phyloP scores from a whole-genome alignment of 768 basidiomycete species.

The Podaxis sp. region DNA sequence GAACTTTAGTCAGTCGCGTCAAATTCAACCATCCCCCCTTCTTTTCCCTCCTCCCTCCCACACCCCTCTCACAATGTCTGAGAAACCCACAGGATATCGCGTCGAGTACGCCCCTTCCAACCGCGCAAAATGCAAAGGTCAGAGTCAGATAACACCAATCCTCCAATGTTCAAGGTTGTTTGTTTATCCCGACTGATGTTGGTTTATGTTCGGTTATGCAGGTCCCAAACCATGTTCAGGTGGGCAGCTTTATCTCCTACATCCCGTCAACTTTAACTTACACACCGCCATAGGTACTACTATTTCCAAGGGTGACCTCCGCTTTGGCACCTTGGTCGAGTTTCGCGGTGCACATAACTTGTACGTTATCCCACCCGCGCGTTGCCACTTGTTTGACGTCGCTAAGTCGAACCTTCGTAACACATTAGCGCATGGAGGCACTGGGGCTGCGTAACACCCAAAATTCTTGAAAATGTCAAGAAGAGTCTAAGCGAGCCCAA shows the following conservation, averaged over 20 bases:
- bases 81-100: constrained; percentile 65
- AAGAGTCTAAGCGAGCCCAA: constrained; percentile 47
- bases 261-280: constrained; percentile 13
- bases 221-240: constrained; percentile 77
- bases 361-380: constrained; percentile 34
- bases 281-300: constrained; percentile 46
- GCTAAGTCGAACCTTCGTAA: constrained; percentile 4
- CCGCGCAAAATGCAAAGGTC: constrained; percentile 79
- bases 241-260: constrained; percentile 24
- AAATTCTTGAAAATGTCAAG: constrained; percentile 71
- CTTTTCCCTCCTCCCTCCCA: constrained; percentile 21
- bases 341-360: constrained; percentile 65
- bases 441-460: constrained; percentile 81
- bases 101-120: constrained; percentile 69
- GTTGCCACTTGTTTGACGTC: constrained; percentile 1
- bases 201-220: constrained; percentile 23
- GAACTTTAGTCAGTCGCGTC: constrained; percentile 26
- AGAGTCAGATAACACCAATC: constrained; percentile 24
- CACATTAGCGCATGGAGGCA: constrained; percentile 71
- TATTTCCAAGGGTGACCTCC: constrained; percentile 68
- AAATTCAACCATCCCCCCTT: constrained; percentile 19
- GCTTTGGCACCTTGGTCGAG: constrained; percentile 74
- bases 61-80: constrained; percentile 29
- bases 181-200: constrained; percentile 17
- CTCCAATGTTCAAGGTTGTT: constrained; percentile 15